Conservation (phyloP, 331 rosid genomes). For the Malus hybrid region DNA sequence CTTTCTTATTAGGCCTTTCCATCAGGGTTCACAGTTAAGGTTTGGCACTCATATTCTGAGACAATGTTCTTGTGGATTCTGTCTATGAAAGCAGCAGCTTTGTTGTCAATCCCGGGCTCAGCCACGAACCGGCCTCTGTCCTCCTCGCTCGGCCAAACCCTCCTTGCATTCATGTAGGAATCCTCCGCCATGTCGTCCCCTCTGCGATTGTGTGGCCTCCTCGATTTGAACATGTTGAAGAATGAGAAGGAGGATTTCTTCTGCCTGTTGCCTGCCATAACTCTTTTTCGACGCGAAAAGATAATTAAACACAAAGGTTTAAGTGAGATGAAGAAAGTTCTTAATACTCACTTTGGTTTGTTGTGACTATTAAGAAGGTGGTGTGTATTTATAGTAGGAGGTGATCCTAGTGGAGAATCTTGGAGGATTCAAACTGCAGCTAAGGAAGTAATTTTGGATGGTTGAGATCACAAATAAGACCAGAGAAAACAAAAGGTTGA, state of each 20-base stretch:
- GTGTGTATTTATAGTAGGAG: slow-evolving; percentile 24
- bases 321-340: slow-evolving; percentile 4
- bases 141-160: slow-evolving; percentile 57
- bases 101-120: slow-evolving; percentile 54
- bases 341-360: slow-evolving; percentile 19
- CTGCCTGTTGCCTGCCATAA: slow-evolving; percentile 50
- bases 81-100: slow-evolving; percentile 42
- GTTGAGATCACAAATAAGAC: slow-evolving; percentile 19
- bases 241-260: slow-evolving; percentile 43
- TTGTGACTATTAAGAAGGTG: not conserved
- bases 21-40: slow-evolving; percentile 19
- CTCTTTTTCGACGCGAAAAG: not conserved
- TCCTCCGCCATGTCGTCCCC: slow-evolving; percentile 1
- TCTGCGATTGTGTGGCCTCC: slow-evolving; percentile 18
- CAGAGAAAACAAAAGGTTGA: not conserved
- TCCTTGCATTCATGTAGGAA: slow-evolving; percentile 18
- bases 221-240: slow-evolving; percentile 43
- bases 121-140: slow-evolving; percentile 58
- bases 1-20: not conserved
- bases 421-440: slow-evolving; percentile 22
- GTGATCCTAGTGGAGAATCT: slow-evolving; percentile 23
- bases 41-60: slow-evolving; percentile 18
- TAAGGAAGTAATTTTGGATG: slow-evolving; percentile 11
- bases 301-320: not conserved
- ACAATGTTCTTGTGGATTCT: slow-evolving; percentile 33